Evolutionary conservation across 148 eudicot species (phyloP).

Genomic region (Chenopodium suecicum): DNA sequence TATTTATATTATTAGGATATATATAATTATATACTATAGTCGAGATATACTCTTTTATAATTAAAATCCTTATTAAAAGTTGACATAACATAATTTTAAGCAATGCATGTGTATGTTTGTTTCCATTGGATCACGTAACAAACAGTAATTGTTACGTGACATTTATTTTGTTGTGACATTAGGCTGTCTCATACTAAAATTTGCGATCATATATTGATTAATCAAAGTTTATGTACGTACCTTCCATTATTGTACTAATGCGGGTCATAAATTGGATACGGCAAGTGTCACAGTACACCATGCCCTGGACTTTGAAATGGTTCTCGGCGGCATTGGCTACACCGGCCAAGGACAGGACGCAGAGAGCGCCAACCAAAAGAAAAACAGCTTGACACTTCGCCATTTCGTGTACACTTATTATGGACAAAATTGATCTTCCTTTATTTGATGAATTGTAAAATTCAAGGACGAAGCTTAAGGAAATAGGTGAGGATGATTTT

Average conservation of each 20-base stretch:
- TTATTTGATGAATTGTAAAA: background rate
- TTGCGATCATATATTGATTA: too few species aligned
- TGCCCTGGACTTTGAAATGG: slow-evolving; percentile 28
- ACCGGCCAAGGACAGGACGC: slow-evolving; percentile 29
- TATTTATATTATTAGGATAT: background rate
- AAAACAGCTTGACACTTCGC: slow-evolving; percentile 9
- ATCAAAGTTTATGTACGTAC: background rate
- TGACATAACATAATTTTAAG: background rate
- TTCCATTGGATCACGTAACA: background rate
- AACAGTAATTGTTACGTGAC: background rate
- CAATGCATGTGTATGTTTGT: background rate
- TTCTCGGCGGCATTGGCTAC: slow-evolving; percentile 10
- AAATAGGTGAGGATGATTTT: background rate
- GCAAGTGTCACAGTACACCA: slow-evolving; percentile 41
- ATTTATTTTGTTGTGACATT: background rate
- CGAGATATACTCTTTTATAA: too few species aligned
- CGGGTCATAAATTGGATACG: slow-evolving; percentile 36
- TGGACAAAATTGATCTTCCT: background rate
- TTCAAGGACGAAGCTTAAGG: slow-evolving; percentile 11
- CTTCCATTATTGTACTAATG: slow-evolving; percentile 26
- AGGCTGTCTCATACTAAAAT: too few species aligned
- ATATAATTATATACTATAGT: background rate
- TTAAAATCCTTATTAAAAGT: too few species aligned
- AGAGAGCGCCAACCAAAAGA: slow-evolving; percentile 25
- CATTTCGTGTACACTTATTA: slow-evolving; percentile 11